Conservation (phyloP, 1,284 basidiomycete species). For the Butyriboletus regius region DNA sequence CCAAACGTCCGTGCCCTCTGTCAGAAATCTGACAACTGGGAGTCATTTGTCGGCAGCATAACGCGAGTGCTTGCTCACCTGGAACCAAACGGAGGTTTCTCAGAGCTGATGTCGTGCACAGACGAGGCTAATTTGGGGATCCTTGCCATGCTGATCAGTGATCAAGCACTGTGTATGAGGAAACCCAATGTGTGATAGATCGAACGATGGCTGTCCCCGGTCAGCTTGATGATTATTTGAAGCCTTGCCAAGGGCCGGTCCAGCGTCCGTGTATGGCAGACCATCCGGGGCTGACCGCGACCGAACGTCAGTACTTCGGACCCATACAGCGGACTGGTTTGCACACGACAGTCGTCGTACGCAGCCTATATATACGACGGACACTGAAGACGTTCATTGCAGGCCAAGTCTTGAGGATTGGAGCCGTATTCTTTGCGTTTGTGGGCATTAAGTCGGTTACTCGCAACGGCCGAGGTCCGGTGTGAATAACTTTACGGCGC, state of each 20-base stretch:
- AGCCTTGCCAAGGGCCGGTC: background rate
- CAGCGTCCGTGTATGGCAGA: background rate
- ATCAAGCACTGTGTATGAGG: background rate
- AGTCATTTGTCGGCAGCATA: background rate
- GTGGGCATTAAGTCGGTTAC: background rate
- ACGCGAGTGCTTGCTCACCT: conserved; percentile 36
- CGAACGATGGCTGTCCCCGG: conserved; percentile 1
- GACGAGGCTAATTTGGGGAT: conserved; percentile 47
- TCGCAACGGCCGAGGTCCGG: conserved; percentile 3
- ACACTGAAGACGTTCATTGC: background rate
- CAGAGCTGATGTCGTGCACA: conserved; percentile 51
- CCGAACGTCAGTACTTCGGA: background rate
- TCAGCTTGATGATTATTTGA: background rate
- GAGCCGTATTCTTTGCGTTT: background rate
- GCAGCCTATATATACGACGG: background rate
- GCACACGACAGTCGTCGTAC: background rate
- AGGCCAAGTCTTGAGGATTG: background rate
- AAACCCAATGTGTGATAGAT: background rate
- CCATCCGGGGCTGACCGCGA: background rate
- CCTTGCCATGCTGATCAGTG: conserved; percentile 16
- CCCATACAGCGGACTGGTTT: background rate
- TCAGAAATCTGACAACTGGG: conserved; percentile 49
- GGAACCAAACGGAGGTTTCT: conserved; percentile 65
- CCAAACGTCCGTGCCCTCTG: conserved; percentile 59
- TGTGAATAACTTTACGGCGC: conserved; percentile 5